Base-by-base conservation (phyloP, 2,329 filamentous ascomycete species). In the Aspergillus awamori region DNA sequence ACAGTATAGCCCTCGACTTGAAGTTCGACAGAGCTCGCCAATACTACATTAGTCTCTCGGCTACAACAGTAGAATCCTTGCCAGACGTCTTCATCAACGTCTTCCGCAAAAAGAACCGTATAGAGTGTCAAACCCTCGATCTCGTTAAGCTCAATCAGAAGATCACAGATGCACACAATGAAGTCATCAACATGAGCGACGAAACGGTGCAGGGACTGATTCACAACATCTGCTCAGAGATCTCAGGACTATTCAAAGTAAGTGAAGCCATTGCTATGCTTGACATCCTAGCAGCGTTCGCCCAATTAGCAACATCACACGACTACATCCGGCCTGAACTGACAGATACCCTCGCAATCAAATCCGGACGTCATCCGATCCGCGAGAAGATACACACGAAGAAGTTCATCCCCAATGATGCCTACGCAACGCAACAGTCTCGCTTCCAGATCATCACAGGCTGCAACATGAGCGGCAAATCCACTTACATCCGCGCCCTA, bases 391-490 rank as follows among this genome's bases (percentile, higher is more conserved):
- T 88, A 2, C 87, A 91, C 65, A 78, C 81, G 0, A 84, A 84
- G 49, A 87, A 85, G 22, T 96, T 91, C 71, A 82, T 98, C 3
- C 91, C 95, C 0, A 98, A 98, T 65, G 93, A 98, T 70, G 91
- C 93, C 28, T 98, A 93, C 69, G 89, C 92, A 2, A 90, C 89
- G 0, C 84, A 89, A 36, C 88, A 94, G 62, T 87, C 88, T 38
- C 87, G 93, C 1, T 96, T 97, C 70, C 93, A 98, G 66, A 90
- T 98, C 63, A 89, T 99, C 64, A 98, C 94, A 0, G 94, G 95
- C 3, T 96, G 92, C 74, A 99, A 99, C 69, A 99, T 99, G 95
- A 96, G 92, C 68, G 95, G 93, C 0, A 99, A 98, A 75, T 96
- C 91, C 65, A 99, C 93, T 0, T 98, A 97, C 71, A 97, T 98